Evolutionary conservation across 106 monocot genomes (phyloP), one percentile per base, ranked within the genome.

Genomic region (Gastrodia elata): DNA sequence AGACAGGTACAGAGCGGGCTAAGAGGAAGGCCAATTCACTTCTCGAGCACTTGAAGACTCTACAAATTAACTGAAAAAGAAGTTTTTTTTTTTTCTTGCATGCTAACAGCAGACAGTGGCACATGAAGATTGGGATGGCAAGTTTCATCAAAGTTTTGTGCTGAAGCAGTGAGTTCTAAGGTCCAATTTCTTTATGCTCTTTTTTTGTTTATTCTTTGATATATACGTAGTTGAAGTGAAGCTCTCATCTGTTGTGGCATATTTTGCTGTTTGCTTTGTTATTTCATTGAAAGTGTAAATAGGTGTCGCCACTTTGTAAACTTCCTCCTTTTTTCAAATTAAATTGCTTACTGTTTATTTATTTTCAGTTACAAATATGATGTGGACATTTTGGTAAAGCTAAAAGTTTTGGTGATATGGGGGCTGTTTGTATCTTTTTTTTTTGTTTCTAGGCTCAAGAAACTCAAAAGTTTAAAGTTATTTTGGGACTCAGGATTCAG

Each of bases 21-120:
- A 86, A 86, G 74, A 77, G 94, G 38, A 90, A 94, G 81, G 90
- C 90, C 43, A 81, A 76, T 75, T 88, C 90, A 43, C 78, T 94
- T 36, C 77, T 90, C 26, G 90, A 90, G 43, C 94, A 82, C 55
- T 73, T 91, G 56, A 52, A 68, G 41, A 87, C 80, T 71, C 39
- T 83, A 43, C 81, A 83, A 38, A 73, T 68, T 69, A 65, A 79
- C 61, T 87, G 73, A 43, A 0, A 6, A 71, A 10, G 9, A 7
- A 32, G 5, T 2, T 69, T 35, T 46, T 37, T 26, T 24, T 36
- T 4, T 10, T 67, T 48, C 33, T 65, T 73, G 35, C 22, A n/a
- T 33, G n/a, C n/a, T 15, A 2, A 43, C 16, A 71, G 36, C 2
- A 16, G 28, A 22, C 11, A 58, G 27, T n/a, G 38, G 25, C 7